Evolutionary conservation across 2,329 filamentous ascomycete species (phyloP), one percentile per base, ranked within the genome.

Genomic region (Ceratocystis cubensis): DNA sequence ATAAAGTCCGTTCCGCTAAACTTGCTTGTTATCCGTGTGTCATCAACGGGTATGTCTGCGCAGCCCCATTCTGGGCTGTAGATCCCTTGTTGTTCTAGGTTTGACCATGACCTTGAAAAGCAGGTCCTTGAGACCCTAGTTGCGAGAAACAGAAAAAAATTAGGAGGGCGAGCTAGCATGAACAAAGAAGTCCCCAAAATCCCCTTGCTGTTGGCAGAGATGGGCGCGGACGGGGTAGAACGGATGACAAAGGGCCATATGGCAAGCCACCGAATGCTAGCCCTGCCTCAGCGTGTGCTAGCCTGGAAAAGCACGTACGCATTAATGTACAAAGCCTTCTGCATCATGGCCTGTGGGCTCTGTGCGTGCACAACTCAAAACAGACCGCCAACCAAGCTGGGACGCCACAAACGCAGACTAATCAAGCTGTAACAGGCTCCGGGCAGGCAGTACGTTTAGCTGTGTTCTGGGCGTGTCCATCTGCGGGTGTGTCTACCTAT

Each of bases 311-410:
- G 37, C 37, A 41, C 17, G 5, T 59, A 33, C 28, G 6, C 33
- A 6, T 37, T 15, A 6, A 30, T 57, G 22, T 30, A 30, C 8
- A 57, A 15, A 5, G 5, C 28, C 17, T 17, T 59, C 53, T 59
- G 17, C 53, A 17, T 30, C 53, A 10, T n/a, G 25, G 37, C 53
- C 28, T 30, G 13, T 30, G 28, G 3, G 28, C 53, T 33, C 53
- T 59, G 53, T 59, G 53, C 53, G 53, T 59, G 53, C 53, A 59
- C 53, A 33, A 59, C 53, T 59, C 28, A 59, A 59, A 59, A 59
- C 53, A 59, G 53, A 59, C 53, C 53, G 53, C 53, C 53, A 37
- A 25, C 28, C 8, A 17, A 59, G 22, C 53, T 30, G 17, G 28
- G 28, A 59, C 53, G 25, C 53, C 53, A 59, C 53, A 59, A 57